These are phyloP conservation scores for Spiromastix sp. DNA, from an alignment of 2,329 filamentous ascomycete genomes.

Conservation along the genomic window DNA sequence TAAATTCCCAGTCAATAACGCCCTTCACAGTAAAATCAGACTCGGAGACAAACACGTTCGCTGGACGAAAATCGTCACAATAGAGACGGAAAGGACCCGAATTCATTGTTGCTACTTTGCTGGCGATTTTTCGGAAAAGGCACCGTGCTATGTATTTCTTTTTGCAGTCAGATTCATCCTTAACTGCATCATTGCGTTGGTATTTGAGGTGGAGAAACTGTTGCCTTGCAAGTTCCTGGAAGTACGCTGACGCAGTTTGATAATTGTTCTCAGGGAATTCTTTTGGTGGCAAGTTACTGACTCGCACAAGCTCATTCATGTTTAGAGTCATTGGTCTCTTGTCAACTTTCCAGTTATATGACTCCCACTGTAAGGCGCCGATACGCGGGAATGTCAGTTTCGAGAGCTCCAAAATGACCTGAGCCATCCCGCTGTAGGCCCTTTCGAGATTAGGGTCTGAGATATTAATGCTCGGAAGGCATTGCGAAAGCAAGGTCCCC, in stretches of 20 bases:
- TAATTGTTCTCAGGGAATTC: conserved; percentile 23
- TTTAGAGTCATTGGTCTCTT: conserved; percentile 30
- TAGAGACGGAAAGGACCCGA: conserved; percentile 28
- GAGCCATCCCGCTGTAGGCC: conserved; percentile 11
- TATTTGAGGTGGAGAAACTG: conserved; percentile 19
- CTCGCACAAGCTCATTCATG: conserved; percentile 29
- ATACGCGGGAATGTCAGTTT: conserved; percentile 11
- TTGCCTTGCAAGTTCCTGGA: conserved; percentile 18
- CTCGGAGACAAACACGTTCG: conserved; percentile 31
- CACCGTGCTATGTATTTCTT: conserved; percentile 25
- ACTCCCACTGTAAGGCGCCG: conserved; percentile 10
- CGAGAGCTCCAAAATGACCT: conserved; percentile 10
- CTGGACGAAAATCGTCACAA: conserved; percentile 30
- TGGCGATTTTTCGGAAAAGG: conserved; percentile 23
- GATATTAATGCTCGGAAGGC: conserved; percentile 1
- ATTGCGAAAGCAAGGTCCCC: conserved; percentile 7
- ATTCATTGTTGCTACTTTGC: conserved; percentile 16
- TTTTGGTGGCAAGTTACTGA: conserved; percentile 21
- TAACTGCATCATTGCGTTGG: conserved; percentile 23
- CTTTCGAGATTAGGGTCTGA: conserved; percentile 4
- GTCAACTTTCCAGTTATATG: conserved; percentile 21
- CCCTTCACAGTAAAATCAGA: conserved; percentile 27
- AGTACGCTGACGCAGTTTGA: conserved; percentile 21
- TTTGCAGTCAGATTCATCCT: conserved; percentile 18
- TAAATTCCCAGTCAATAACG: conserved; percentile 33